Evolutionary conservation across 345 rosid species (phyloP).

Genomic region (Anastatica hierochuntica): DNA sequence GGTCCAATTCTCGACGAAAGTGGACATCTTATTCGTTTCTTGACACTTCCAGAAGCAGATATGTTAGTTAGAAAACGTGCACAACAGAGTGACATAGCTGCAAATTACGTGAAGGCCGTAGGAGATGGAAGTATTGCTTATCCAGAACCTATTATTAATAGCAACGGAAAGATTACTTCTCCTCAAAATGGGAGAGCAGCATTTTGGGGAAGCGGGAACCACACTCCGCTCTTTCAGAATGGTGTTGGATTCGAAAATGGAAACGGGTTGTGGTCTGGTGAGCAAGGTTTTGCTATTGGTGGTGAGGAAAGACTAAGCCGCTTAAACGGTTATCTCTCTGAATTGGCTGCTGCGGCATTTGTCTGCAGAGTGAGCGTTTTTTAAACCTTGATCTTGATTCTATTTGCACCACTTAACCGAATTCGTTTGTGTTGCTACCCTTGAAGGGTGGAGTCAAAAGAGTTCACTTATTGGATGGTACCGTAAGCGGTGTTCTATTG

Average conservation of each 20-base stretch:
- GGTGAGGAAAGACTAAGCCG: constrained; percentile 77
- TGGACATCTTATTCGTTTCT: constrained; percentile 69
- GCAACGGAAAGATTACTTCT: constrained; percentile 25
- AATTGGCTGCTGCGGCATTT: constrained; percentile 94
- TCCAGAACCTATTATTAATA: constrained; percentile 29
- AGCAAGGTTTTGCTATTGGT: constrained; percentile 94
- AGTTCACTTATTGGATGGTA: constrained; percentile 94
- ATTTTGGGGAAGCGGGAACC: constrained; percentile 26
- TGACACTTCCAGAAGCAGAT: constrained; percentile 86
- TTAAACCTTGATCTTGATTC: not conserved
- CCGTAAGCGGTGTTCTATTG: constrained; percentile 68
- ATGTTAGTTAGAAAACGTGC: constrained; percentile 72
- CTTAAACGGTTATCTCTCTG: constrained; percentile 67
- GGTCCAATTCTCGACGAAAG: constrained; percentile 81
- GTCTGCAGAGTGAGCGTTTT: constrained; percentile 65
- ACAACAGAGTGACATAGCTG: constrained; percentile 84
- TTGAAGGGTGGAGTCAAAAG: constrained; percentile 91
- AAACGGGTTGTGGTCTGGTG: constrained; percentile 67
- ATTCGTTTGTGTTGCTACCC: not conserved
- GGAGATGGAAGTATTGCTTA: constrained; percentile 36
- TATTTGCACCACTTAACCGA: not conserved
- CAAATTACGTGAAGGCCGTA: constrained; percentile 85
- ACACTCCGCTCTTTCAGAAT: constrained; percentile 48
- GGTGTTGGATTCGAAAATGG: constrained; percentile 89
- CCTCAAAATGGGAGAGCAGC: constrained; percentile 34